These are phyloP conservation scores for Ceratobasidium sp. DNA, from an alignment of 1,284 basidiomycete genomes.

Conservation along the genomic window DNA sequence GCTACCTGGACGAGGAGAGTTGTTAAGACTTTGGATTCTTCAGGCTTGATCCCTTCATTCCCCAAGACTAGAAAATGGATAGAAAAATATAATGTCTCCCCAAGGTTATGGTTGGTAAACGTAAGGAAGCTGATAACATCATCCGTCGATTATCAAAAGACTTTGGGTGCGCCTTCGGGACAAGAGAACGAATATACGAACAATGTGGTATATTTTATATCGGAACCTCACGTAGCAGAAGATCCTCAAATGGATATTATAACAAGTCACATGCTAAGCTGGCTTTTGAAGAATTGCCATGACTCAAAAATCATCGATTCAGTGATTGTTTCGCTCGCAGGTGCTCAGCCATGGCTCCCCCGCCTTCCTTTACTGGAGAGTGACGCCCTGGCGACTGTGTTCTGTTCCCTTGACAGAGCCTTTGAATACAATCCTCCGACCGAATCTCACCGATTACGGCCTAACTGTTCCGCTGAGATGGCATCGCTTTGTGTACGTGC, in stretches of 20 bases:
- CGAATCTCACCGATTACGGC: background rate
- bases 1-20: no score
- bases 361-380: slow-evolving; percentile 6
- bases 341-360: slow-evolving; percentile 9
- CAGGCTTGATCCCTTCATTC: no score
- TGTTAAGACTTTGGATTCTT: no score
- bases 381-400: background rate
- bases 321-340: background rate
- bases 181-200: no score
- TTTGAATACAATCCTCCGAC: background rate
- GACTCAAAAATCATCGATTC: background rate
- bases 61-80: no score
- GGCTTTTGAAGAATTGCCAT: background rate
- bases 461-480: background rate
- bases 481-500: slow-evolving; percentile 4
- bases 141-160: no score
- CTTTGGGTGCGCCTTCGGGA: no score
- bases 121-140: no score
- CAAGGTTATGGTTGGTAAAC: no score
- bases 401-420: background rate
- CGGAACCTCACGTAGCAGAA: background rate
- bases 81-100: no score
- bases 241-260: background rate
- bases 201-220: background rate
- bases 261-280: background rate